Conservation (phyloP, 495 filamentous ascomycete genomes). For the Neurospora sublineolata region DNA sequence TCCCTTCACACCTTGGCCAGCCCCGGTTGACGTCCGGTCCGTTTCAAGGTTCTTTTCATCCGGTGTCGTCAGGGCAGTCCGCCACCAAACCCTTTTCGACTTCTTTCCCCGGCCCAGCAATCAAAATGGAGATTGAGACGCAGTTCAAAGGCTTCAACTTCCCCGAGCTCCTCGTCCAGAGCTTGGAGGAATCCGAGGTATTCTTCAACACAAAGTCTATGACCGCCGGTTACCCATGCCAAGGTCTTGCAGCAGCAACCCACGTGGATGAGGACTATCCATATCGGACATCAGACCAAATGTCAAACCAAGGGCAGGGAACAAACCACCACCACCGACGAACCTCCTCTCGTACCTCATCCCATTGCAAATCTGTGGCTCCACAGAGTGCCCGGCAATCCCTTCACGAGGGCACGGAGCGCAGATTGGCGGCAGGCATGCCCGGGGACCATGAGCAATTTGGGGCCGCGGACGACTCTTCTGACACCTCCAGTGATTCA, state of each 20-base stretch:
- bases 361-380: background rate
- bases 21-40: background rate
- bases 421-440: background rate
- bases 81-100: background rate
- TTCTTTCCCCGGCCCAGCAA: background rate
- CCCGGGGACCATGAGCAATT: background rate
- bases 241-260: conserved; percentile 15
- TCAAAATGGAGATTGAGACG: conserved; percentile 9
- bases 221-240: conserved; percentile 29
- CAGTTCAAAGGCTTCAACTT: conserved; percentile 26
- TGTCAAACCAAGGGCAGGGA: background rate
- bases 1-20: background rate
- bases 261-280: conserved; percentile 10
- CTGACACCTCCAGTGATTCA: conserved; percentile 17
- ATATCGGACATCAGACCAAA: conserved; percentile 1
- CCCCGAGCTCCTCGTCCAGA: conserved; percentile 32
- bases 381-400: background rate
- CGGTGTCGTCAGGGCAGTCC: background rate
- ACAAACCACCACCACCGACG: background rate
- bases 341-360: background rate
- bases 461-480: background rate
- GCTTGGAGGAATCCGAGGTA: conserved; percentile 27
- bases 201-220: conserved; percentile 30
- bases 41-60: background rate
- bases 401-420: background rate